Conservation (phyloP, 2,329 filamentous ascomycete genomes). For the Dothideomycetes sp. region DNA sequence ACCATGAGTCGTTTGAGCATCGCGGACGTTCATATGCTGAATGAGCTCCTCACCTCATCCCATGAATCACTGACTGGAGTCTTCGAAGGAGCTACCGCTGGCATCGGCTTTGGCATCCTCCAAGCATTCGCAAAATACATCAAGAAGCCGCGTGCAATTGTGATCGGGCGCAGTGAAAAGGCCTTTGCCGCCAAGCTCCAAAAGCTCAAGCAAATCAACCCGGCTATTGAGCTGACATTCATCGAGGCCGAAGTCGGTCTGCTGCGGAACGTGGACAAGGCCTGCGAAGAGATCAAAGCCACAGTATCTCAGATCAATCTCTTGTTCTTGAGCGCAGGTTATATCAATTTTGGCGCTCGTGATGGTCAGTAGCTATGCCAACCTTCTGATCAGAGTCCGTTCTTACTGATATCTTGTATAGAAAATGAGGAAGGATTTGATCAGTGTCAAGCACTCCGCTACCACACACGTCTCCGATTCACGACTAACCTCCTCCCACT, state of each 20-base stretch:
- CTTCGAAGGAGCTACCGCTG: constrained; percentile 6
- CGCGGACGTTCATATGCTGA: too few relatives aligned
- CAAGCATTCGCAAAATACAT: constrained; percentile 3
- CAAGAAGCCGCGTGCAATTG: not conserved
- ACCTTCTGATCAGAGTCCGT: too few relatives aligned
- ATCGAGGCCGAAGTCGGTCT: constrained; percentile 22
- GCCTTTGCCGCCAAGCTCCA: not conserved
- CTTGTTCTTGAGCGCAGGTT: constrained; percentile 26
- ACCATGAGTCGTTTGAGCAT: too few relatives aligned
- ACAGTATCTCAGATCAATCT: constrained; percentile 24
- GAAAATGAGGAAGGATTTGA: too few relatives aligned
- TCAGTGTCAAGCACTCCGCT: not conserved
- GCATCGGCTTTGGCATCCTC: constrained; percentile 4
- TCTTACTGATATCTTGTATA: too few relatives aligned
- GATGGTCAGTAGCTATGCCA: constrained; percentile 4
- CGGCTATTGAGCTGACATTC: constrained; percentile 14
- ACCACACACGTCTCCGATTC: not conserved
- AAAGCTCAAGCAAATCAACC: constrained; percentile 10
- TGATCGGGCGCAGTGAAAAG: constrained; percentile 2
- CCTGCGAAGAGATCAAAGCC: constrained; percentile 16
- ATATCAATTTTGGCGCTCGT: constrained; percentile 19
- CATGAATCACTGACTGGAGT: too few relatives aligned
- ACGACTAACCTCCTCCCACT: not conserved
- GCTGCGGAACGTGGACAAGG: constrained; percentile 19
- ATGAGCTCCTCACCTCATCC: too few relatives aligned